phyloP scores from a whole-genome alignment of 164 flowering plant genomes.

The Annona squamosa region DNA sequence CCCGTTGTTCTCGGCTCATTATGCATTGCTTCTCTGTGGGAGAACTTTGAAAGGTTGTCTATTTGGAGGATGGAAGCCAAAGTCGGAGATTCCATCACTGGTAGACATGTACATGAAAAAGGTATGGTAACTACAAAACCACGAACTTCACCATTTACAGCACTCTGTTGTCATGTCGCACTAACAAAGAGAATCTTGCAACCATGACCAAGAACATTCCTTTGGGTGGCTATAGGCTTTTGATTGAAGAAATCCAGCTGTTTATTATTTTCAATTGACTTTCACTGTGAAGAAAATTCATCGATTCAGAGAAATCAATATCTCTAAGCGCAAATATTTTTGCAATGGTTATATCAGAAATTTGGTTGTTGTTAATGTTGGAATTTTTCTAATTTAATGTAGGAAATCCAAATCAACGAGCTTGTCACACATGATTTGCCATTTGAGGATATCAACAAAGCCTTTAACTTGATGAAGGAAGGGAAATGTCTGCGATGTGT shows the following conservation, averaged over 20 bases:
- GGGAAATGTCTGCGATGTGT: slow-evolving; percentile 93
- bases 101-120: slow-evolving; percentile 70
- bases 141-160: background rate
- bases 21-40: slow-evolving; percentile 64
- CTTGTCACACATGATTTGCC: slow-evolving; percentile 61
- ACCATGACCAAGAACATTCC: too few species aligned
- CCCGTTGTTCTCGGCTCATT: slow-evolving; percentile 80
- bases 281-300: too few species aligned
- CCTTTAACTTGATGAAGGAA: slow-evolving; percentile 76
- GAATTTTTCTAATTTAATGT: slow-evolving; percentile 8
- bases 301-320: too few species aligned
- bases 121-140: slow-evolving; percentile 27
- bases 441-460: slow-evolving; percentile 75
- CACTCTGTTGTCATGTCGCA: background rate
- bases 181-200: too few species aligned
- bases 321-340: too few species aligned
- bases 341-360: too few species aligned
- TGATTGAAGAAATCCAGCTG: too few species aligned
- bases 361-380: background rate
- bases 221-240: too few species aligned
- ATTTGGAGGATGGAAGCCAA: slow-evolving; percentile 93
- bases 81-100: slow-evolving; percentile 73
- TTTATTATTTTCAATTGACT: too few species aligned
- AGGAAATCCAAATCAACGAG: slow-evolving; percentile 78
- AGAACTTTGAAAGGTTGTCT: slow-evolving; percentile 79